Base-by-base conservation (phyloP, 1,284 basidiomycete species). In the Bondarzewia mesenterica region DNA sequence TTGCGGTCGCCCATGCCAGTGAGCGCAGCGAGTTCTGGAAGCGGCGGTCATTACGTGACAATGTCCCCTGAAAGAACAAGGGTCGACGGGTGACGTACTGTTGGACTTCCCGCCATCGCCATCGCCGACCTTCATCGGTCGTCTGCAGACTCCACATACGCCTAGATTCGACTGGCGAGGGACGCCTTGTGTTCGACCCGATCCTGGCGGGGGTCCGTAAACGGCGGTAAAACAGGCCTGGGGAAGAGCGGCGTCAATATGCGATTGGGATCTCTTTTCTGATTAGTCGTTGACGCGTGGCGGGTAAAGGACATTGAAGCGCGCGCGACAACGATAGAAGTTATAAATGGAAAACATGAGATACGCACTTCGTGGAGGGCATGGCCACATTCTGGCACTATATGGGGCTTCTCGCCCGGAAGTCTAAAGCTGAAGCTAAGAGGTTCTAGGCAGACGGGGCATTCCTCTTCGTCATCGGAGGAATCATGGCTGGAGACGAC, bases 381-480 rank as follows among this genome's bases (percentile, higher is more conserved):
- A 69, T 99, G 95, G n/a, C 95, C 93, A 59, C 95, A 99, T 60
- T 92, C 85, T 25, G 95, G 95, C 22, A 96, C 86, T 50, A 99
- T 88, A 61, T 97, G 93, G 1, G 94, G 91, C 63, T 95, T 97
- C 70, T 99, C 95, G 15, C 95, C 94, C 0, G 85, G 89, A 18
- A 93, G 72, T 54, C 87, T 77, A 68, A 90, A 90, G 68, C 80
- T 85, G 65, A 93, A 91, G 58, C 83, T 87, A 57, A 94, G 81
- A 2, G 88, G 86, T 61, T 93, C 92, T 58, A 93, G 80, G 65
- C 91, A 94, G 59, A 94, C 89, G 23, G 92, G 92, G 60, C 92
- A 94, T 58, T 87, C 85, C 39, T 85, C 85, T 58, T 92, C 90
- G 42, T 88, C 82, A 38, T 88, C 86, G 15, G 70, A 63, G 26